These are phyloP conservation scores for Citrullus amarus DNA, from an alignment of 306 rosid species.

Conservation along the genomic window DNA sequence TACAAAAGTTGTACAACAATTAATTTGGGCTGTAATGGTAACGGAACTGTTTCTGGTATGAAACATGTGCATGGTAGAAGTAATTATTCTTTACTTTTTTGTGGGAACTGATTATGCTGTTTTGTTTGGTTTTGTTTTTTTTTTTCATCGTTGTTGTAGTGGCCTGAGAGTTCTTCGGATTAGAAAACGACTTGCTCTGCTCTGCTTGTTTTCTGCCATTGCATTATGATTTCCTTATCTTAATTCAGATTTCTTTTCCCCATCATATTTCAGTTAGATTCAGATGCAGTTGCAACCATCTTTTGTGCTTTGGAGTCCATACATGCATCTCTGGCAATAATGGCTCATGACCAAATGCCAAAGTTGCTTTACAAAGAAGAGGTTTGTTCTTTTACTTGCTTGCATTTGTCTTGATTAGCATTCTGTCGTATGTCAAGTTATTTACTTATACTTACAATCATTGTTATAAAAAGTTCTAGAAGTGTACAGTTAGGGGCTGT, in stretches of 20 bases:
- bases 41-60: not conserved
- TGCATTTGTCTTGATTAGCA: not conserved
- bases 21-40: not conserved
- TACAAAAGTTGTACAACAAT: not conserved
- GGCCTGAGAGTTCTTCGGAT: not conserved
- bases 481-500: not conserved
- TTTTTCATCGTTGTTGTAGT: not conserved
- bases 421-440: not conserved
- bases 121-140: too few relatives aligned
- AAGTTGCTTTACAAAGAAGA: conserved; percentile 93
- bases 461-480: not conserved
- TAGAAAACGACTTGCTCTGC: not conserved
- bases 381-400: conserved; percentile 25
- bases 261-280: conserved; percentile 60
- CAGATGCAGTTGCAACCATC: conserved; percentile 58
- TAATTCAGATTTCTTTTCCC: conserved; percentile 4
- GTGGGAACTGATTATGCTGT: not conserved
- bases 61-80: not conserved
- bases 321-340: conserved; percentile 83
- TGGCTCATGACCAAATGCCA: conserved; percentile 84
- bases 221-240: not conserved
- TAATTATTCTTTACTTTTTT: not conserved
- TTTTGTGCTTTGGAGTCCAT: conserved; percentile 84
- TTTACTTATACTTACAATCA: not conserved
- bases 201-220: not conserved